Evolutionary conservation across 768 basidiomycete genomes (phyloP), one percentile per base, ranked within the genome.

Genomic region (Dendrothele bispora): DNA sequence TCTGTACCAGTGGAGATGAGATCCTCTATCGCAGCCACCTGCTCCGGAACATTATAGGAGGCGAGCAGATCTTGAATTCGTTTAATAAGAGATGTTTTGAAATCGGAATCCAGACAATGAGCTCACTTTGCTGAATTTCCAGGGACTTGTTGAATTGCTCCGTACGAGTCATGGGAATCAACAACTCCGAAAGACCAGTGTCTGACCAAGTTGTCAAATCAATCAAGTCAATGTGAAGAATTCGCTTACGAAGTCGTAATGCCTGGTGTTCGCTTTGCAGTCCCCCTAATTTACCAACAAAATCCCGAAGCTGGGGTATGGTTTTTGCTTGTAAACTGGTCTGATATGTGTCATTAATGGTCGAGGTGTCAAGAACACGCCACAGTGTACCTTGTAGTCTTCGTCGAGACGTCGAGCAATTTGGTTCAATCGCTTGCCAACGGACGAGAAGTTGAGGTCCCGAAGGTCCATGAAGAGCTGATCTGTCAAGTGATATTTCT

Each of bases 201-300:
- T 99, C 97, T 98, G 54, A 21, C 15, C 8, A 11, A 43, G 54
- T 28, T 52, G 47, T 38, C 24, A 48, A 17, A 41, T 17, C 44
- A 48, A 48, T 21, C 28, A 42, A 36, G 25, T 38, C 15, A 29
- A 32, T 21, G 22, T 39, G 49, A 30, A 22, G 45, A 39, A 49
- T n/a, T 21, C 27, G 74, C 92, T 64, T 61, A 98, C 95, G 95
- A 42, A 98, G 73, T 53, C 88, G 74, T 51, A 98, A 65, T 38
- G 90, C 82, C 61, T 94, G 89, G 55, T 97, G 93, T 60, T 99
- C 95, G 15, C 80, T 82, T 68, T 98, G 92, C 53, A 98, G 70
- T 2, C 93, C 92, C 18, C 94, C 91, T 2, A 99, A 74, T 61
- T 91, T 94, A 11, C 95, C 94, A 17, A 99, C 97, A 67, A 99